These are phyloP conservation scores for Chrysoporthe puriensis DNA, from an alignment of 2,329 filamentous ascomycete genomes.

Conservation along the genomic window DNA sequence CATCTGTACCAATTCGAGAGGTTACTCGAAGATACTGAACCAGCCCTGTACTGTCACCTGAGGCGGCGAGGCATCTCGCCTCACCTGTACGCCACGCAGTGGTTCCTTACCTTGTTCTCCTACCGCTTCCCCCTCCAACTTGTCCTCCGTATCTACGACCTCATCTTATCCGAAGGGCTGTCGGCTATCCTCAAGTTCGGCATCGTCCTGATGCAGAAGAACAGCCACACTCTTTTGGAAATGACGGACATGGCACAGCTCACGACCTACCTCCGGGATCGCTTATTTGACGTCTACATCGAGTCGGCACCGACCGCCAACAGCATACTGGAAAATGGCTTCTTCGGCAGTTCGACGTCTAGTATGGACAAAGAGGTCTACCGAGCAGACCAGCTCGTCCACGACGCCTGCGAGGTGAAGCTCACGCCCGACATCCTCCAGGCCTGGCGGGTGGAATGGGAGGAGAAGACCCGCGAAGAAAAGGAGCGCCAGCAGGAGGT, in stretches of 20 bases:
- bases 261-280: slow-evolving; percentile 90
- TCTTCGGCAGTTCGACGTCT: slow-evolving; percentile 92
- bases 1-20: slow-evolving; percentile 95
- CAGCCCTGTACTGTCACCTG: slow-evolving; percentile 92
- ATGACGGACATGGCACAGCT: slow-evolving; percentile 92
- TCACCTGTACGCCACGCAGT: slow-evolving; percentile 95
- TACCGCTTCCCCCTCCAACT: slow-evolving; percentile 97
- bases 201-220: slow-evolving; percentile 95
- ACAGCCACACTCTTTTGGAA: slow-evolving; percentile 72
- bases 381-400: slow-evolving; percentile 88
- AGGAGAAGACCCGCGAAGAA: slow-evolving; percentile 82
- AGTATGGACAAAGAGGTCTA: slow-evolving; percentile 94
- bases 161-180: slow-evolving; percentile 91
- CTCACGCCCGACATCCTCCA: slow-evolving; percentile 83
- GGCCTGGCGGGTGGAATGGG: slow-evolving; percentile 84
- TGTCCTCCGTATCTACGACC: slow-evolving; percentile 93
- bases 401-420: slow-evolving; percentile 87
- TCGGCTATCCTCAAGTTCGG: slow-evolving; percentile 94
- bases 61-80: slow-evolving; percentile 85
- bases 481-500: slow-evolving; percentile 83
- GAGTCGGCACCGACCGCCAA: slow-evolving; percentile 91
- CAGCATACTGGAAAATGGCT: slow-evolving; percentile 92
- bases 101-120: slow-evolving; percentile 98
- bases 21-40: slow-evolving; percentile 89
- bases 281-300: slow-evolving; percentile 94